Conservation (phyloP, 805 yeast genomes). For the Metschnikowia vanudenii region DNA sequence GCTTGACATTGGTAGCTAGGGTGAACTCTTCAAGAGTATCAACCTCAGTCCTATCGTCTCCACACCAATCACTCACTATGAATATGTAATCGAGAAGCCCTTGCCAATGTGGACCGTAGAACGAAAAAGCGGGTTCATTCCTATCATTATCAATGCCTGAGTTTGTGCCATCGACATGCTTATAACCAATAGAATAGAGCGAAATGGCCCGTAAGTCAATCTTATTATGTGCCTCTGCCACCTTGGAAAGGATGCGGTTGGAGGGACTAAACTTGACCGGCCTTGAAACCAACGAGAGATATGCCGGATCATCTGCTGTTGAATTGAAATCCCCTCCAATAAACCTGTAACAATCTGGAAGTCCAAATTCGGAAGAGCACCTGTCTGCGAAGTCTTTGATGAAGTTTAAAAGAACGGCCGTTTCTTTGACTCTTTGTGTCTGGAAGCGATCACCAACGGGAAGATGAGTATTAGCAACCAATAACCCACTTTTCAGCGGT, state of each 20-base stretch:
- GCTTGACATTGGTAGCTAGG: not conserved
- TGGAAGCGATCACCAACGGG: not conserved
- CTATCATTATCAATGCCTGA: conserved; percentile 32
- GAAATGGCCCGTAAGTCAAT: conserved; percentile 4
- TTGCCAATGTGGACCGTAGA: conserved; percentile 2
- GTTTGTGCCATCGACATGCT: not conserved
- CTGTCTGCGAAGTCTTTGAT: not conserved
- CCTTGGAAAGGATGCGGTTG: too few species aligned
- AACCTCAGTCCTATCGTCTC: not conserved
- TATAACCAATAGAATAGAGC: conserved; percentile 3
- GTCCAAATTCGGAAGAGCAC: not conserved
- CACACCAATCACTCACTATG: conserved; percentile 1
- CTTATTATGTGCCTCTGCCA: not conserved
- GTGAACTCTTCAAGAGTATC: not conserved
- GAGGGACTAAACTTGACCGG: conserved; percentile 11
- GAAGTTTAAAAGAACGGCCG: conserved; percentile 1
- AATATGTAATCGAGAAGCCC: conserved; percentile 6
- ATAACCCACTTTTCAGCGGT: not conserved
- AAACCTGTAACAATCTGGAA: conserved; percentile 4
- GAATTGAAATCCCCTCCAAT: conserved; percentile 8
- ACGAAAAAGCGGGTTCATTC: conserved; percentile 2
- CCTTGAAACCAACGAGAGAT: conserved; percentile 3
- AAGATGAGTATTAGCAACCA: conserved; percentile 2
- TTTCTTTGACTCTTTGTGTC: not conserved
- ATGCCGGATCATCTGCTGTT: not conserved